Conservation (phyloP, 106 monocot species). For the Dendrobium catenatum region DNA sequence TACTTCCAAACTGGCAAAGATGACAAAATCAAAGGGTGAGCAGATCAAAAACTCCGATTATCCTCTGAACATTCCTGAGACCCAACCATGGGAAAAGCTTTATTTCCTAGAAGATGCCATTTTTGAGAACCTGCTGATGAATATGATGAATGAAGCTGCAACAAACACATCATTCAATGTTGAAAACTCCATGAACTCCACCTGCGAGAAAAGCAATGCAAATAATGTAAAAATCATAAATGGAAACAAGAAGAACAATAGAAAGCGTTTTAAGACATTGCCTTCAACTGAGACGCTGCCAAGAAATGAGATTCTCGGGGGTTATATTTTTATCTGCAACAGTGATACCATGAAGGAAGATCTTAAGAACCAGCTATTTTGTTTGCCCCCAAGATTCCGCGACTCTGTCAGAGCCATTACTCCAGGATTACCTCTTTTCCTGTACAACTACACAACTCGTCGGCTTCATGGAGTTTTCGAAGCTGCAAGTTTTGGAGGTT, state of each 20-base stretch:
- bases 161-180: no score
- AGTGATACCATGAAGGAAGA: slow-evolving; percentile 59
- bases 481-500: slow-evolving; percentile 88
- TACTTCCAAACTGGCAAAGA: no score
- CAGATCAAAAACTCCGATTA: no score
- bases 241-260: background rate
- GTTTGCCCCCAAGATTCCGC: slow-evolving; percentile 55
- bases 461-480: slow-evolving; percentile 7
- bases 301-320: slow-evolving; percentile 41
- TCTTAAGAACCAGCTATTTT: slow-evolving; percentile 43
- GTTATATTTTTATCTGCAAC: slow-evolving; percentile 60
- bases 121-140: no score
- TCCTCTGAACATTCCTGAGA: no score
- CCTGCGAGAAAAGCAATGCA: no score
- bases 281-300: slow-evolving; percentile 42
- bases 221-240: no score
- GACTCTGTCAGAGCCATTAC: slow-evolving; percentile 59
- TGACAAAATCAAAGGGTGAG: no score
- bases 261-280: slow-evolving; percentile 40
- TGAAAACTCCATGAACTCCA: no score
- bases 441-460: slow-evolving; percentile 13
- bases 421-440: slow-evolving; percentile 59
- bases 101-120: no score
- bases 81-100: no score
- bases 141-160: no score